Percentiles rank a stretch among this genome's conserved stretches.
phyloP scores from a whole-genome alignment of 306 rosid genomes.

The Arachis hypogaea region DNA sequence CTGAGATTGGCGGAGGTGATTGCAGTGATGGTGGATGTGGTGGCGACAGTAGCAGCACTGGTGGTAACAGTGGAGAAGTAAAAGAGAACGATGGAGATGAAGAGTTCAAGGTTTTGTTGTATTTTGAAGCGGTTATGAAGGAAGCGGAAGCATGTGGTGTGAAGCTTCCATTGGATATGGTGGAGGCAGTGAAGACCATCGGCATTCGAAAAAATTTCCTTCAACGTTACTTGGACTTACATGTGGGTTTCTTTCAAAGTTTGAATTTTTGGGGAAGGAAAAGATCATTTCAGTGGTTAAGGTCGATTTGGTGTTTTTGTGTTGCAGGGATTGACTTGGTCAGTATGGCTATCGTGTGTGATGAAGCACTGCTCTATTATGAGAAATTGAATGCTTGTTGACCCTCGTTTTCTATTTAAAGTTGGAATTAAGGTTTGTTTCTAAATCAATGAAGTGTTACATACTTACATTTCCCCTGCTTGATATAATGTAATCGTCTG shows the following conservation, averaged over 20 bases:
- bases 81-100: conserved; percentile 54
- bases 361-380: conserved; percentile 75
- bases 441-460: neutral
- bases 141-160: conserved; percentile 70
- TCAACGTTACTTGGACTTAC: conserved; percentile 71
- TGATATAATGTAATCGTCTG: too few species aligned
- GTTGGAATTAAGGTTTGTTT: conserved; percentile 86
- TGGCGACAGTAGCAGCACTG: conserved; percentile 24
- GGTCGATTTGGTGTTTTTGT: neutral
- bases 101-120: conserved; percentile 74
- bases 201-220: conserved; percentile 78
- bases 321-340: conserved; percentile 74
- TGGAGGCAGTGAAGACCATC: conserved; percentile 66
- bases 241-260: conserved; percentile 47
- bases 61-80: conserved; percentile 32
- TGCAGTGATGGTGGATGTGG: conserved; percentile 2
- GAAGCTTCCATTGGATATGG: conserved; percentile 73
- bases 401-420: conserved; percentile 92
- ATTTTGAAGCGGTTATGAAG: conserved; percentile 67
- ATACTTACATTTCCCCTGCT: neutral
- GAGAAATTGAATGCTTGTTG: conserved; percentile 86
- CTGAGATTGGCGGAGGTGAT: conserved; percentile 30
- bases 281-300: neutral
- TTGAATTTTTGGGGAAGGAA: conserved; percentile 2
- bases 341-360: conserved; percentile 51